A percentile compares a stretch with the other conserved stretches of the same genome.
These are phyloP conservation scores for Lactarius vividus DNA, from an alignment of 768 basidiomycete species.

Conservation along the genomic window DNA sequence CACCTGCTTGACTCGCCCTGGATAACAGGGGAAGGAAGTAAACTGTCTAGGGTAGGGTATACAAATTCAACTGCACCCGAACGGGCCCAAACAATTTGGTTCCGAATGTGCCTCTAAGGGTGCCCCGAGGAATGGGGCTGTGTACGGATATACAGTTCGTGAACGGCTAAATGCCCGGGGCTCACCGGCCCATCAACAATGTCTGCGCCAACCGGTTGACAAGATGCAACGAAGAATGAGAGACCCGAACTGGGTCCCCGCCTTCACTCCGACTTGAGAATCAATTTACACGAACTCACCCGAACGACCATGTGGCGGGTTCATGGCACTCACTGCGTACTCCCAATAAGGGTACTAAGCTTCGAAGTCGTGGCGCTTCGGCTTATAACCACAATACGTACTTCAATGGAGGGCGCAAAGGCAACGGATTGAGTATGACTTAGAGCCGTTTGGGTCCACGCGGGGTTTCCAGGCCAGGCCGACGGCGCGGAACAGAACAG, in stretches of 20 bases:
- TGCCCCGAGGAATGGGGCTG: conserved; percentile 6
- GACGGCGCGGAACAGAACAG: not conserved
- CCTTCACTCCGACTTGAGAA: not conserved
- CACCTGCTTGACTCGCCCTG: not conserved
- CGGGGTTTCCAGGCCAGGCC: not conserved
- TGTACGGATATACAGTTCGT: conserved; percentile 9
- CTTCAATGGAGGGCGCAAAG: not conserved
- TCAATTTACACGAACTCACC: not conserved
- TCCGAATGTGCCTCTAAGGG: not conserved
- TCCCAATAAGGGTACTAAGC: not conserved
- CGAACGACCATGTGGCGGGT: not conserved
- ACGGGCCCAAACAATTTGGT: conserved; percentile 1
- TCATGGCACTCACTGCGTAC: not conserved
- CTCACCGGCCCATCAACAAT: conserved; percentile 14
- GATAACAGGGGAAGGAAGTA: not conserved
- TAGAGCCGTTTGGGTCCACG: not conserved
- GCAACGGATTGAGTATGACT: not conserved
- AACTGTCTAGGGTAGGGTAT: no score
- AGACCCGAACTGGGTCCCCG: not conserved
- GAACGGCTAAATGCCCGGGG: conserved; percentile 13
- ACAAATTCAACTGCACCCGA: not conserved
- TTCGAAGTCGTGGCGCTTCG: conserved; percentile 17
- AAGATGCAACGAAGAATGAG: not conserved
- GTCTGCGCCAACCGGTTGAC: conserved; percentile 9
- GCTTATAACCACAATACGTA: conserved; percentile 5